These are phyloP conservation scores for Xylariaceae sp. DNA, from an alignment of 2,329 filamentous ascomycete genomes.

Conservation along the genomic window DNA sequence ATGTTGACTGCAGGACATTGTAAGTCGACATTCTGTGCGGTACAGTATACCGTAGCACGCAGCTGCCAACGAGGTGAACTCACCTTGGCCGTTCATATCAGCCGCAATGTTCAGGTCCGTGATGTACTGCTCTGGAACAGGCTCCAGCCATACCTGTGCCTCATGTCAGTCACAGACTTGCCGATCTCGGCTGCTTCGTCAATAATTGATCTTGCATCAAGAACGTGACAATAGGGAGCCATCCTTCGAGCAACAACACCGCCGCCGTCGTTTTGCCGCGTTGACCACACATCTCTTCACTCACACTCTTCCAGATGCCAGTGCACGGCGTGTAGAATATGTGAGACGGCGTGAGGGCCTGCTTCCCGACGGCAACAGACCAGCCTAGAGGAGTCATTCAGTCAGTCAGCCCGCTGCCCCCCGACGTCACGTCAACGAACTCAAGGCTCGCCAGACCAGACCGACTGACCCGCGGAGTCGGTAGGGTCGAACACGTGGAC, in stretches of 20 bases:
- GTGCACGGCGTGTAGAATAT: conserved; percentile 62
- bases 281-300: conserved; percentile 3
- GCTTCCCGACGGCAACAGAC: conserved; percentile 61
- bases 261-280: too few species aligned
- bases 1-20: conserved; percentile 39
- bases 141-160: conserved; percentile 60
- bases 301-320: conserved; percentile 58
- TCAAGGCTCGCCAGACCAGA: background rate
- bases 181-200: background rate
- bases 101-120: conserved; percentile 52
- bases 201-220: too few species aligned
- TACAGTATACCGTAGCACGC: too few species aligned
- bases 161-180: too few species aligned
- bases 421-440: background rate
- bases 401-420: too few species aligned
- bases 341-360: conserved; percentile 46
- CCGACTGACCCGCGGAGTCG: conserved; percentile 30
- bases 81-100: conserved; percentile 44
- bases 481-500: conserved; percentile 64
- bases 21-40: conserved; percentile 1
- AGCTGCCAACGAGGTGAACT: too few species aligned
- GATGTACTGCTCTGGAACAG: conserved; percentile 50
- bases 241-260: too few species aligned
- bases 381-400: conserved; percentile 18
- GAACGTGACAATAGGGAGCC: too few species aligned